Percentiles rank a stretch among this genome's conserved stretches.
phyloP scores from a whole-genome alignment of 2,329 filamentous ascomycete species.

The Curvularia eragrostidis region DNA sequence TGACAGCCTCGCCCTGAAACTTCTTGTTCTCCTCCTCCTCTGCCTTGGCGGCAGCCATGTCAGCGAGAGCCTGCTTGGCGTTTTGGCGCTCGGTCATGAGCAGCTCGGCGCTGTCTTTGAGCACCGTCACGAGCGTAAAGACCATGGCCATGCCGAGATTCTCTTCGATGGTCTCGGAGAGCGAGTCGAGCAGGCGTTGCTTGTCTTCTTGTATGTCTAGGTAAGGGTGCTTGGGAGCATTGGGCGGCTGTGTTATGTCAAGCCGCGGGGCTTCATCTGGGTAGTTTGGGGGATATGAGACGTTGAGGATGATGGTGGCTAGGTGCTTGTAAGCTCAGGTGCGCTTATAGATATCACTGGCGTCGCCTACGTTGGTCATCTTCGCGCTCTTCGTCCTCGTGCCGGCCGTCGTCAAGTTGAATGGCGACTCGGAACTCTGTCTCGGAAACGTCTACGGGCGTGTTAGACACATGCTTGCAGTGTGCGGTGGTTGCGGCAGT shows the following conservation, averaged over 20 bases:
- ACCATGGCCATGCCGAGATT: slow-evolving; percentile 98
- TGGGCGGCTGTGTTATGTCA: slow-evolving; percentile 76
- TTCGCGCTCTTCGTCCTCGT: slow-evolving; percentile 62
- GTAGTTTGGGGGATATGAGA: slow-evolving; percentile 89
- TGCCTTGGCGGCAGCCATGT: slow-evolving; percentile 64
- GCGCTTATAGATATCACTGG: not conserved
- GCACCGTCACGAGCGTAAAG: slow-evolving; percentile 83
- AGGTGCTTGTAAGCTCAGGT: slow-evolving; percentile 17
- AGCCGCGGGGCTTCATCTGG: slow-evolving; percentile 85
- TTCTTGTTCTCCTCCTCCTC: slow-evolving; percentile 96
- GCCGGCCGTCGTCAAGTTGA: slow-evolving; percentile 72
- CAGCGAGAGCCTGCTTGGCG: slow-evolving; percentile 62
- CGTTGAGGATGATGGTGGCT: slow-evolving; percentile 78
- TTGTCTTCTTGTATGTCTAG: slow-evolving; percentile 86
- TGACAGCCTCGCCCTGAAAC: slow-evolving; percentile 91
- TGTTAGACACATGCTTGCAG: slow-evolving; percentile 20
- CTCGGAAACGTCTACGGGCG: slow-evolving; percentile 78
- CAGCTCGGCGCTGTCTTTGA: slow-evolving; percentile 91
- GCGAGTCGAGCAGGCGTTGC: slow-evolving; percentile 70
- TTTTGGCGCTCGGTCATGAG: slow-evolving; percentile 77
- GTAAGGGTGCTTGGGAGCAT: slow-evolving; percentile 71
- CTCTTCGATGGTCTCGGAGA: slow-evolving; percentile 82
- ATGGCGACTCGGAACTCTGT: slow-evolving; percentile 87
- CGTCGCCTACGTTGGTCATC: slow-evolving; percentile 58
- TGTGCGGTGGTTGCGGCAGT: not conserved